Percentiles rank a stretch among this genome's conserved stretches.
Conservation (phyloP, 2,329 filamentous ascomycete species). For the Coniochaeta hoffmannii region DNA sequence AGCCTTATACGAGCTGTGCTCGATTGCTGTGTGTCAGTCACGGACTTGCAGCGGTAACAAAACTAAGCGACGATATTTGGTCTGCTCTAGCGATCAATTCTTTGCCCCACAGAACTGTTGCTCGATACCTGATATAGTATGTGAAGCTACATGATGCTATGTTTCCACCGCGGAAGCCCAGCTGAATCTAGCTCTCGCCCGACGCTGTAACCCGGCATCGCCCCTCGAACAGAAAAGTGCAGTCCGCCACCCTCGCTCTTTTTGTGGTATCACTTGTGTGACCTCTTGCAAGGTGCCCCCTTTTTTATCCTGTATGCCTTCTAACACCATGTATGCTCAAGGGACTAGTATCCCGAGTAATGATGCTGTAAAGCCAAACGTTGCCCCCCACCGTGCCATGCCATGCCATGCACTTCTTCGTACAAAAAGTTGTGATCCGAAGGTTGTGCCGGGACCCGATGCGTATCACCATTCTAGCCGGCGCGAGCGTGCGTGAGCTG, state of each 20-base stretch:
- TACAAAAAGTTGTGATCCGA: neutral
- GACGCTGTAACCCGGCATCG: neutral
- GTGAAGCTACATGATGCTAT: neutral
- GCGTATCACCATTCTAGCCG: neutral
- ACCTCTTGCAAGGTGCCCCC: neutral
- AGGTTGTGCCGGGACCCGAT: neutral
- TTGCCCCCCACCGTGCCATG: neutral
- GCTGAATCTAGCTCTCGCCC: neutral
- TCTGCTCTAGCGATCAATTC: no score
- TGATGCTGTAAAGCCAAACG: neutral
- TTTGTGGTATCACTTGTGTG: neutral
- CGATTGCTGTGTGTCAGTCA: neutral
- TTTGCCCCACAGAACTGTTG: no score
- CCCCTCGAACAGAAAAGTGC: neutral
- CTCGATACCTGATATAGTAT: neutral
- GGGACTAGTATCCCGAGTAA: slow-evolving; percentile 6
- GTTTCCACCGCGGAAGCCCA: neutral
- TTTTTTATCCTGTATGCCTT: neutral
- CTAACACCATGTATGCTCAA: slow-evolving; percentile 2
- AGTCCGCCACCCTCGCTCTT: neutral
- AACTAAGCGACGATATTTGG: no score
- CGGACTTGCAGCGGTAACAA: neutral
- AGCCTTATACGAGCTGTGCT: neutral
- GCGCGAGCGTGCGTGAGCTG: neutral
- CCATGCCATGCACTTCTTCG: slow-evolving; percentile 2